A percentile compares a stretch with the other conserved stretches of the same genome.
These are phyloP conservation scores for Apocynum venetum DNA, from an alignment of 257 asterid species.

Conservation along the genomic window DNA sequence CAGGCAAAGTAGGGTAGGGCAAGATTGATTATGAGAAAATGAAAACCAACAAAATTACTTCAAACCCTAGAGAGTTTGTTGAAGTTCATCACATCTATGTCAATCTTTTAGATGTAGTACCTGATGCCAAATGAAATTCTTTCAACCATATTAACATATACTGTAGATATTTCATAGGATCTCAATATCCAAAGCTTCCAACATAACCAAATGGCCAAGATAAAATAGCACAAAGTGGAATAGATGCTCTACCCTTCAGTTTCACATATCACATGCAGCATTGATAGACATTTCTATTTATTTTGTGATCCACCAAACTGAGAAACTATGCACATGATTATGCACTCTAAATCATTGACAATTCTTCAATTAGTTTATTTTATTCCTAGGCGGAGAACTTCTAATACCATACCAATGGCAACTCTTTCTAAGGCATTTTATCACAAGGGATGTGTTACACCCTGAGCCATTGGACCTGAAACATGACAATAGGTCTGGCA, in stretches of 20 bases:
- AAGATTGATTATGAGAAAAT: background rate
- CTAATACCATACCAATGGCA: background rate
- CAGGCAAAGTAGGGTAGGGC: background rate
- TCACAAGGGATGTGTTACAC: background rate
- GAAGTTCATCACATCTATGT: background rate
- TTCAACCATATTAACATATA: background rate
- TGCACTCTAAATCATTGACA: background rate
- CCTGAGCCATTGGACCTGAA: too few relatives aligned
- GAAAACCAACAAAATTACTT: background rate
- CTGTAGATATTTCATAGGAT: background rate
- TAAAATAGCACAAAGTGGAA: background rate
- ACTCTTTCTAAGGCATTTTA: background rate
- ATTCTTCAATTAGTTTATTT: background rate
- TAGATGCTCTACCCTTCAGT: background rate
- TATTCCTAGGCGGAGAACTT: background rate
- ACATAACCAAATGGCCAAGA: background rate
- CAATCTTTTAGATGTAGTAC: background rate
- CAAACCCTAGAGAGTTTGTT: background rate
- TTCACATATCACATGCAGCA: background rate
- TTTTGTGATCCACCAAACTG: background rate
- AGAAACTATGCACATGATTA: background rate
- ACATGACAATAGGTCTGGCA: too few relatives aligned
- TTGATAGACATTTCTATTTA: background rate
- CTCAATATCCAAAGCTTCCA: background rate
- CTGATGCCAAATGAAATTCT: background rate